phyloP scores from a whole-genome alignment of 2,329 filamentous ascomycete genomes.

The Ophiosphaerella herpotricha region DNA sequence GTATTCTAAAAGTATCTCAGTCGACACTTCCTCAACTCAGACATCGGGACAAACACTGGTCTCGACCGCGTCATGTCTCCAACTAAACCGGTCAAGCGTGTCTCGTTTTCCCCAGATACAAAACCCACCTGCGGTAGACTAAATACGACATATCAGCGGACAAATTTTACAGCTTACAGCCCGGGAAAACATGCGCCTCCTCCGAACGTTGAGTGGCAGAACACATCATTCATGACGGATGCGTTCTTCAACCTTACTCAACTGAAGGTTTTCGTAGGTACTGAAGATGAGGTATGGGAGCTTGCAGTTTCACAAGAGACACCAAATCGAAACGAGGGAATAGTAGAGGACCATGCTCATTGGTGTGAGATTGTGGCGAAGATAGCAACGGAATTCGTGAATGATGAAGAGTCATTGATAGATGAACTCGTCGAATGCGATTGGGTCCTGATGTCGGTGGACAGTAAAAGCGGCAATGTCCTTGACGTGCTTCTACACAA shows the following conservation, averaged over 20 bases:
- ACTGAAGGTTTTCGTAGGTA: background rate
- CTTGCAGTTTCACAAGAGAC: background rate
- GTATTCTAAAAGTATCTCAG: too few relatives aligned
- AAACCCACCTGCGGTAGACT: too few relatives aligned
- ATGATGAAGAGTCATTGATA: background rate
- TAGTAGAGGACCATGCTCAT: background rate
- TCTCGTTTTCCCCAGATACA: too few relatives aligned
- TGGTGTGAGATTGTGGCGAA: background rate
- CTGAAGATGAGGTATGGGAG: background rate
- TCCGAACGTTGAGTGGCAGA: too few relatives aligned
- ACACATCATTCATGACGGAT: background rate
- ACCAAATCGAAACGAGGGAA: background rate
- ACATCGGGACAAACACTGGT: too few relatives aligned
- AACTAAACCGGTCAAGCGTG: too few relatives aligned
- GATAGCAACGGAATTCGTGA: background rate
- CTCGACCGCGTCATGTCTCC: too few relatives aligned
- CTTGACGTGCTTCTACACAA: background rate
- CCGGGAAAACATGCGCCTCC: background rate
- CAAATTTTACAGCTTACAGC: background rate
- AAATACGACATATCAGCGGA: too few relatives aligned
- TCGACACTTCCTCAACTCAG: too few relatives aligned
- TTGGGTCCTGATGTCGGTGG: background rate
- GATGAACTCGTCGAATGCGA: background rate
- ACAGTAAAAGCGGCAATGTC: background rate
- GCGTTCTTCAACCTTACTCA: background rate